Evolutionary conservation across 148 eudicot species (phyloP), one percentile per base, ranked within the genome.

Genomic region (Camellia lanceoleosa): DNA sequence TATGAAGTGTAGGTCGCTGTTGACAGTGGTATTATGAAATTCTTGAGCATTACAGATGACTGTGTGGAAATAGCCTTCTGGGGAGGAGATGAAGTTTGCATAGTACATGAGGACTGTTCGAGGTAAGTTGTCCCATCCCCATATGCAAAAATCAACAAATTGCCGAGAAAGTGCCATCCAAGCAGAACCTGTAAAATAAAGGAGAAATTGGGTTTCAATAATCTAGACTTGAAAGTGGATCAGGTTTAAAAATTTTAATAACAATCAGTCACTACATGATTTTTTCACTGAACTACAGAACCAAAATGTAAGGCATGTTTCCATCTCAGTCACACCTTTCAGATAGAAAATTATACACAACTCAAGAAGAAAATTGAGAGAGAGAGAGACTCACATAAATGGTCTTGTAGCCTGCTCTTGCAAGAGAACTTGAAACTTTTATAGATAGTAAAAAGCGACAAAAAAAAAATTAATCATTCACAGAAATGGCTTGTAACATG

Each of bases 101-200:
- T 87, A 89, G 78, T 89, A 89, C 91, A 89, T 89, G 43, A 87
- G 89, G 72, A 89, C 87, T 5, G 88, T 87, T 74, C 91, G 80
- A 16, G 89, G 91, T 43, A 89, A 76, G 85, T 89, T 89, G 84
- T 89, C 89, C 89, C 88, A 89, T 43, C 91, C 91, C 91, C 91
- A 85, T 80, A 89, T 78, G 73, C 85, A 85, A 78, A 81, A 89
- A 61, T 89, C 88, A 10, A 89, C 51, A 54, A 89, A 89, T 19
- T 87, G 81, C 0, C 88, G 87, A 60, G 91, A 89, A 16, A 89
- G 89, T n/a, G 60, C 87, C 91, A 87, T 87, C 91, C 91, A 89
- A 47, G 91, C 91, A 80, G 91, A 89, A 52, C 91, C 91, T 89
- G 74, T 16, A 46, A 42, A 43, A 71, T 59, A 49, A 78, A 41